Evolutionary conservation across 2,329 filamentous ascomycete species (phyloP).

Genomic region (Clarireedia monteithiana): DNA sequence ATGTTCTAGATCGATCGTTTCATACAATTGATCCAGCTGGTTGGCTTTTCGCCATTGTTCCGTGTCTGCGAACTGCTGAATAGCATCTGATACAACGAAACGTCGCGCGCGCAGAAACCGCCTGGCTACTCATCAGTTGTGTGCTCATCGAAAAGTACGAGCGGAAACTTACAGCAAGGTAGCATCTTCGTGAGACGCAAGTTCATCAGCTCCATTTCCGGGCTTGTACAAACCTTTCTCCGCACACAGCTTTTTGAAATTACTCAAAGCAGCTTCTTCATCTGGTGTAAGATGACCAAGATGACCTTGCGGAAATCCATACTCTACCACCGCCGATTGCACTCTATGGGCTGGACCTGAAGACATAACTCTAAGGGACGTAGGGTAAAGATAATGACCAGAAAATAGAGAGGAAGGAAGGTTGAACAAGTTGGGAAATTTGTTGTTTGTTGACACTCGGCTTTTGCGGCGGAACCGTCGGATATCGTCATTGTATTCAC

Average conservation of each 20-base stretch:
- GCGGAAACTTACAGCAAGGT: conserved; percentile 53
- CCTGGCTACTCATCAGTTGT: conserved; percentile 36
- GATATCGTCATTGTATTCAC: neutral
- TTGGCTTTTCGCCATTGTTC: conserved; percentile 81
- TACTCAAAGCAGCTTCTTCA: conserved; percentile 58
- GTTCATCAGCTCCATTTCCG: conserved; percentile 29
- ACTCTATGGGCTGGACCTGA: conserved; percentile 28
- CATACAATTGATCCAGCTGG: conserved; percentile 70
- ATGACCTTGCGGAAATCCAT: conserved; percentile 68
- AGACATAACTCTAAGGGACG: conserved; percentile 16
- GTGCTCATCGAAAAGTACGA: neutral
- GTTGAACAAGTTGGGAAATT: neutral
- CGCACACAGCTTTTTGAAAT: conserved; percentile 64
- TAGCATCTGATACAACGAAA: conserved; percentile 71
- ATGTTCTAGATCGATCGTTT: conserved; percentile 76
- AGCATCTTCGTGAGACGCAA: conserved; percentile 60
- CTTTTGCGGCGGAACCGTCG: conserved; percentile 2
- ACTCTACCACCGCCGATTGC: conserved; percentile 30
- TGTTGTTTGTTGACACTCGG: neutral
- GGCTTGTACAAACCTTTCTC: conserved; percentile 57
- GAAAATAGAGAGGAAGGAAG: neutral
- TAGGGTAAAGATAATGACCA: neutral
- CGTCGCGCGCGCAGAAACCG: conserved; percentile 80
- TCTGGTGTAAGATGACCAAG: conserved; percentile 64
- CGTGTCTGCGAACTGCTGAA: conserved; percentile 77